Base-by-base conservation (phyloP, 768 basidiomycete genomes). In the Mrakia hoshinonis region DNA sequence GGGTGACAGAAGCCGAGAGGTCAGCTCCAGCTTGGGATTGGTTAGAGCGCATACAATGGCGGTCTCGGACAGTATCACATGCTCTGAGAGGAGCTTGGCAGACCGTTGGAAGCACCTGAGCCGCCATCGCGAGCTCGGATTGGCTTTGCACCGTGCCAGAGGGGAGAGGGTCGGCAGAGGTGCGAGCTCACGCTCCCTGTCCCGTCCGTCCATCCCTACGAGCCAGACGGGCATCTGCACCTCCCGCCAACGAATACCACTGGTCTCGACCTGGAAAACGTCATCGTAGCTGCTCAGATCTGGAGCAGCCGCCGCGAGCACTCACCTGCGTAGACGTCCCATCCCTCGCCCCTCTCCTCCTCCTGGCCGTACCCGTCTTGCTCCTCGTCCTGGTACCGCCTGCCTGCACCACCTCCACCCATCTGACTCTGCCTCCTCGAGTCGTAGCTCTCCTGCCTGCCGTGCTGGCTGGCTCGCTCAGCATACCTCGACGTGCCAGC, bases 311-410 rank as follows among this genome's bases (percentile, higher is more conserved):
- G 43, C 6, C 43, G 6, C 43, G 15, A 43, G 36, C 13, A 64
- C 70, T 20, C 3, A 71, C 70, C 70, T 31, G 70, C 70, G 34
- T 71, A 71, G 18, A 63, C 54, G 31, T 71, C 70, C 61, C 61
- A 63, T 10, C 62, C 69, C 0, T 65, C 62, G 3, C 51, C 62
- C 11, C 36, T 26, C 6, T n/a, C 63, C n/a, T 54, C 48, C 9
- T 62, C 70, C 24, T 66, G 38, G 52, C 47, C 60, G 10, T 65
- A 36, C 24, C 48, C 63, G 15, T 51, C 63, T 11, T 60, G 36
- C 12, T 58, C 54, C 22, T 71, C 64, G 38, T 36, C 36, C 36
- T 68, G 29, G n/a, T 54, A 38, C n/a, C 29, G 29, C 20, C 51
- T 29, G 47, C 18, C 38, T 2, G 6, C 22, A 20, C n/a, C 39